phyloP scores from a whole-genome alignment of 305 asterid genomes.

The Fraxinus baroniana region DNA sequence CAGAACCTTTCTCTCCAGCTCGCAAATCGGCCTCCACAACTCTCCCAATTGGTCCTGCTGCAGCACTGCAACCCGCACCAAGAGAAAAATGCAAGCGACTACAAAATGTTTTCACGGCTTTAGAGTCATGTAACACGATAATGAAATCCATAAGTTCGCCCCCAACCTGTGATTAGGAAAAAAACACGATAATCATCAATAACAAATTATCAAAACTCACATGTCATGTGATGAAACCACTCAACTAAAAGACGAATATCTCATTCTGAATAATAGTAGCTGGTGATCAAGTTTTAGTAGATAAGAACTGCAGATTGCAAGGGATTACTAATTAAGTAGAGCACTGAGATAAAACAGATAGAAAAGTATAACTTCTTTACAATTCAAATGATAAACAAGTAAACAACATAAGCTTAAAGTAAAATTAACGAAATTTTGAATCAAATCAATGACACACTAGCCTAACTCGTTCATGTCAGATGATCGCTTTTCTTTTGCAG shows the following conservation, averaged over 20 bases:
- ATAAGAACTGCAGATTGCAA: background rate
- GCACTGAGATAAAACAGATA: conserved; percentile 38
- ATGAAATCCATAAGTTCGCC: conserved; percentile 97
- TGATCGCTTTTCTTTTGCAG: background rate
- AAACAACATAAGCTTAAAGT: background rate
- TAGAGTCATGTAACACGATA: conserved; percentile 78
- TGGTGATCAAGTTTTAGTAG: background rate
- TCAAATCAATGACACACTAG: background rate
- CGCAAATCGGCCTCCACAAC: conserved; percentile 94
- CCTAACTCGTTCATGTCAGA: background rate
- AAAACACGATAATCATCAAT: background rate
- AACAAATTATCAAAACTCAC: conserved; percentile 18
- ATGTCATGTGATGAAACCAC: conserved; percentile 32
- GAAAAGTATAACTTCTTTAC: background rate
- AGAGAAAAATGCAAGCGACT: conserved; percentile 89
- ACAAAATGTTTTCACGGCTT: conserved; percentile 93
- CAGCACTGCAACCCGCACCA: conserved; percentile 99
- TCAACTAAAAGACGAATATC: background rate
- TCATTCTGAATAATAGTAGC: background rate
- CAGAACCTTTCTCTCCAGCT: conserved; percentile 98
- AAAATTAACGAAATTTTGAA: background rate
- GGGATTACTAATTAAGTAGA: background rate
- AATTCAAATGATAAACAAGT: conserved; percentile 16
- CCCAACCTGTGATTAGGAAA: conserved; percentile 53
- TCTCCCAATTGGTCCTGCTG: conserved; percentile 97